phyloP scores from a whole-genome alignment of 177 flowering plant genomes.

The Telopea speciosissima region DNA sequence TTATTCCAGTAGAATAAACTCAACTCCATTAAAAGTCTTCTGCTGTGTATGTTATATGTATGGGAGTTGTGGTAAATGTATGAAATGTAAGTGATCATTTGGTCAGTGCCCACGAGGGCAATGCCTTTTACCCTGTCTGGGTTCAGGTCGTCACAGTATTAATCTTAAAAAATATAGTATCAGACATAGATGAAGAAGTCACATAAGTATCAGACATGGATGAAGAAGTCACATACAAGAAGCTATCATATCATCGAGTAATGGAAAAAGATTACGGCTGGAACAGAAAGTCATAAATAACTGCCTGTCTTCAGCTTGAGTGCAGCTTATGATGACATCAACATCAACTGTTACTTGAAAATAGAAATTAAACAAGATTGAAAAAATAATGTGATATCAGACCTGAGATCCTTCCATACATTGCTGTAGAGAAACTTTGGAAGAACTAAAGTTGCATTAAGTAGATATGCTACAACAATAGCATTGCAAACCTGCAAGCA shows the following conservation, averaged over 20 bases:
- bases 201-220: too few species aligned
- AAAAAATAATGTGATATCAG: neutral
- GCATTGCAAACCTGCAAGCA: constrained; percentile 88
- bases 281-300: neutral
- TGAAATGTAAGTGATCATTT: too few species aligned
- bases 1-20: too few species aligned
- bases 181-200: neutral
- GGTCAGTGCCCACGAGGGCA: too few species aligned
- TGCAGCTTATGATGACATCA: neutral
- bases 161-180: too few species aligned
- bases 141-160: too few species aligned
- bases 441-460: constrained; percentile 90
- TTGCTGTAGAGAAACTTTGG: constrained; percentile 94
- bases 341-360: neutral
- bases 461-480: constrained; percentile 83
- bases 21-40: too few species aligned
- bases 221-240: neutral
- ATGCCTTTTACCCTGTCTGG: too few species aligned
- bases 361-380: neutral
- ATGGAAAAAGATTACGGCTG: neutral
- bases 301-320: neutral
- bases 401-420: constrained; percentile 99
- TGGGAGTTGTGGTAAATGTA: too few species aligned
- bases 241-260: neutral
- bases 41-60: too few species aligned